Evolutionary conservation across 2,329 filamentous ascomycete species (phyloP).

Genomic region (Fusarium foetens): DNA sequence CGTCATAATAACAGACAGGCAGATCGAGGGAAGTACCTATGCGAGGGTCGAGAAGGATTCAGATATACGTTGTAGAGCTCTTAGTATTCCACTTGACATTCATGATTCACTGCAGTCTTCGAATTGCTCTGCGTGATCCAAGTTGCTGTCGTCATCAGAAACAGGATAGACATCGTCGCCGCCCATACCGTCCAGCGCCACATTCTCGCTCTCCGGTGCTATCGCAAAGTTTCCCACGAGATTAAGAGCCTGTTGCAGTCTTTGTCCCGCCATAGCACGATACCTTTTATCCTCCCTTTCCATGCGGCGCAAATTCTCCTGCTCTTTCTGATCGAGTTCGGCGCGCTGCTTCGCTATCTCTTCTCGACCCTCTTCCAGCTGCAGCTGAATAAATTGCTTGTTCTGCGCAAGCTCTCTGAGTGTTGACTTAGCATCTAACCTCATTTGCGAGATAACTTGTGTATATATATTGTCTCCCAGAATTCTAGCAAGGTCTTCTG

Average conservation of each 20-base stretch:
- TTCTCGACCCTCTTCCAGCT: not conserved
- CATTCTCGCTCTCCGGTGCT: accelerated
- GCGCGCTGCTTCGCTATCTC: not conserved
- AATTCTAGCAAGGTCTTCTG: not conserved
- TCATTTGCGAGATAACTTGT: not conserved
- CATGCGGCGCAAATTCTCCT: accelerated
- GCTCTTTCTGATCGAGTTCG: not conserved
- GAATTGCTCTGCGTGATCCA: accelerated
- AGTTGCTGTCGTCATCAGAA: accelerated
- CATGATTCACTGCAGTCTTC: not conserved
- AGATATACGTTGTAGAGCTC: constrained; percentile 4
- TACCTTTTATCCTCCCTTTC: not conserved
- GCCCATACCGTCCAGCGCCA: accelerated
- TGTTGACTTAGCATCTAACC: accelerated
- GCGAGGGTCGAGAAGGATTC: constrained; percentile 13
- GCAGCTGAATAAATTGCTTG: accelerated
- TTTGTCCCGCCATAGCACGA: accelerated
- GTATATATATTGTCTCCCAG: accelerated
- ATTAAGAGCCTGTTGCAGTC: accelerated
- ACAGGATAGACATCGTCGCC: accelerated
- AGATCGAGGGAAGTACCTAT: not conserved
- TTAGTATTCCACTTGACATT: accelerated
- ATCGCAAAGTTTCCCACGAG: accelerated
- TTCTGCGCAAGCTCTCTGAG: not conserved
- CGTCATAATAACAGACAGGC: not conserved